Conservation (phyloP, 306 rosid genomes). For the Vachellia collinsii region DNA sequence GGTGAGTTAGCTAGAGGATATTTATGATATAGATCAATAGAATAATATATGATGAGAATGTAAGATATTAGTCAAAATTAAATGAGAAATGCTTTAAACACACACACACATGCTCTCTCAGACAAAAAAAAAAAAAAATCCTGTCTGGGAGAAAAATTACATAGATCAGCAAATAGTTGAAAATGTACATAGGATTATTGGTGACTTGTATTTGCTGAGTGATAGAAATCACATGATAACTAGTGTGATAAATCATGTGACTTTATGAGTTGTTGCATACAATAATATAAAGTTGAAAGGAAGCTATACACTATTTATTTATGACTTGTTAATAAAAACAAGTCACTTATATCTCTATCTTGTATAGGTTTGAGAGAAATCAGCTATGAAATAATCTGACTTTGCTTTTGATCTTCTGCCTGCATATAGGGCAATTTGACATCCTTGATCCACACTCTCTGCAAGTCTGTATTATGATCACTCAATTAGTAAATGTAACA, state of each 20-base stretch:
- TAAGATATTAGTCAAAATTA: not conserved
- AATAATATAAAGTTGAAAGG: too few species aligned
- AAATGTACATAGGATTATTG: not conserved
- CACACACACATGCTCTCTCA: not conserved
- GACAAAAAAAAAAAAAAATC: not conserved
- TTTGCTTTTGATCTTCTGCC: not conserved
- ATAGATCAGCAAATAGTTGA: not conserved
- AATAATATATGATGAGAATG: not conserved
- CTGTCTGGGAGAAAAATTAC: not conserved
- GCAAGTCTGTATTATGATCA: not conserved
- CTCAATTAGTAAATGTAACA: not conserved
- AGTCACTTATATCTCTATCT: too few species aligned
- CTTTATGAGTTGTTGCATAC: too few species aligned
- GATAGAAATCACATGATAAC: not conserved
- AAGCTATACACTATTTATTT: too few species aligned
- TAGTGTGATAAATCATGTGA: not conserved
- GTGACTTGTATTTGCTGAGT: not conserved
- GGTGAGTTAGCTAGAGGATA: too few species aligned
- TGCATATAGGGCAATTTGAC: not conserved
- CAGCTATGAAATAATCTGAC: not conserved
- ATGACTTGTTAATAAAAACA: too few species aligned
- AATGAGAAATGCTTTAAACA: not conserved
- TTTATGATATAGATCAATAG: too few species aligned
- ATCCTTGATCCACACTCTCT: not conserved
- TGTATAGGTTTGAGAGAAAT: not conserved